Conservation (phyloP, 2,329 filamentous ascomycete species). For the Aspergillus pseudoglaucus region DNA sequence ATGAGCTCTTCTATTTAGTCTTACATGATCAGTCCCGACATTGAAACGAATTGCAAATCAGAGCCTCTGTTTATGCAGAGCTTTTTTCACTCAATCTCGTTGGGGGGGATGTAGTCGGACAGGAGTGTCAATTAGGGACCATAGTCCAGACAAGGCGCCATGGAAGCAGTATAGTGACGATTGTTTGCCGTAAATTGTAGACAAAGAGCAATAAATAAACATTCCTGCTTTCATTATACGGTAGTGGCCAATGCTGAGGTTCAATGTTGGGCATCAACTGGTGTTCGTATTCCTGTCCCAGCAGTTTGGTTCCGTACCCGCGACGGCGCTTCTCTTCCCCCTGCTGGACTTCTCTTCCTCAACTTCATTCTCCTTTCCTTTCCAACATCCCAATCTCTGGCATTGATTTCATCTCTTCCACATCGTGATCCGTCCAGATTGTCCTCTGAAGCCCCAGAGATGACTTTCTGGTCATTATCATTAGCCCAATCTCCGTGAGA, state of each 20-base stretch:
- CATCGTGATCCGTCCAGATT: background rate
- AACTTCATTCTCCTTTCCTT: background rate
- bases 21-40: too few species aligned
- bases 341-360: slow-evolving; percentile 1
- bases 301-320: slow-evolving; percentile 18
- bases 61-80: too few species aligned
- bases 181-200: too few species aligned
- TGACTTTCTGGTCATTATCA: background rate
- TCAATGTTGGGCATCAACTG: background rate
- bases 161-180: too few species aligned
- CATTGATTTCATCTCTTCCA: background rate
- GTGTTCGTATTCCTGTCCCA: slow-evolving; percentile 11
- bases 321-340: slow-evolving; percentile 8
- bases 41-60: too few species aligned
- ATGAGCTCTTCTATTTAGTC: too few species aligned
- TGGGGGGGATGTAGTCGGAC: too few species aligned
- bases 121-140: too few species aligned
- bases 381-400: background rate
- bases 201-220: too few species aligned
- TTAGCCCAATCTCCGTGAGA: background rate
- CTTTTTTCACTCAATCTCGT: too few species aligned
- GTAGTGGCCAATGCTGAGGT: background rate
- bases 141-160: too few species aligned
- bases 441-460: background rate
- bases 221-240: background rate